Conservation (phyloP, 2,329 filamentous ascomycete genomes). For the Pseudogymnoascus sp. region DNA sequence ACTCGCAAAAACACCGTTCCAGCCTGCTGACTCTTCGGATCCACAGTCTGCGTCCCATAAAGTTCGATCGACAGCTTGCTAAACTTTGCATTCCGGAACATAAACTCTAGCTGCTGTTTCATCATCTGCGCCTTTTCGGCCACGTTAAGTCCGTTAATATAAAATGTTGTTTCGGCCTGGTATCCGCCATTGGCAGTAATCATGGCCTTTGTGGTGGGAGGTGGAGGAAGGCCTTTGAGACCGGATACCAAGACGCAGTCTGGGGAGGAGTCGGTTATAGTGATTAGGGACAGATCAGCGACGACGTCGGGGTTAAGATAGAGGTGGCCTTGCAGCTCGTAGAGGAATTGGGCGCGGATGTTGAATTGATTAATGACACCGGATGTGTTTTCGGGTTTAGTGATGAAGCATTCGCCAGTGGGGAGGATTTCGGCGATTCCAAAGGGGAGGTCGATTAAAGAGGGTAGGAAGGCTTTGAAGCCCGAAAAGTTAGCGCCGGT, state of each 20-base stretch:
- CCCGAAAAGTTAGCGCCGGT: slow-evolving; percentile 17
- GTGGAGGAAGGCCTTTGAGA: slow-evolving; percentile 16
- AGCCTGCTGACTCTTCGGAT: neutral
- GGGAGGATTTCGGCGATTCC: slow-evolving; percentile 38
- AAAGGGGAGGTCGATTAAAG: slow-evolving; percentile 34
- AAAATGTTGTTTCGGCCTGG: neutral
- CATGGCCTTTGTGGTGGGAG: neutral
- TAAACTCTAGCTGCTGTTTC: neutral
- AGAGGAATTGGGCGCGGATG: neutral
- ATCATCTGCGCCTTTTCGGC: neutral
- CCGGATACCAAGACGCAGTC: slow-evolving; percentile 20
- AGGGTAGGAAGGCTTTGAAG: slow-evolving; percentile 18
- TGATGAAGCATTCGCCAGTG: slow-evolving; percentile 35
- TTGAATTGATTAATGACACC: slow-evolving; percentile 24
- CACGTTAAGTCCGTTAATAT: neutral
- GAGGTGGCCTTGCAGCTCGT: neutral
- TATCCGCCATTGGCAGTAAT: neutral
- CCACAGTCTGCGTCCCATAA: neutral
- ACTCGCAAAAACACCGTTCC: neutral
- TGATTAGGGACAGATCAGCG: too few relatives aligned
- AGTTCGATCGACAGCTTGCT: neutral
- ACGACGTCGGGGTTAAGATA: neutral
- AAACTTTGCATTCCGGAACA: neutral
- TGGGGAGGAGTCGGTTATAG: neutral
- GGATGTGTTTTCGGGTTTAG: slow-evolving; percentile 34